Evolutionary conservation across 257 asterid genomes (phyloP), one percentile per base, ranked within the genome.

Genomic region (Lycium barbarum): DNA sequence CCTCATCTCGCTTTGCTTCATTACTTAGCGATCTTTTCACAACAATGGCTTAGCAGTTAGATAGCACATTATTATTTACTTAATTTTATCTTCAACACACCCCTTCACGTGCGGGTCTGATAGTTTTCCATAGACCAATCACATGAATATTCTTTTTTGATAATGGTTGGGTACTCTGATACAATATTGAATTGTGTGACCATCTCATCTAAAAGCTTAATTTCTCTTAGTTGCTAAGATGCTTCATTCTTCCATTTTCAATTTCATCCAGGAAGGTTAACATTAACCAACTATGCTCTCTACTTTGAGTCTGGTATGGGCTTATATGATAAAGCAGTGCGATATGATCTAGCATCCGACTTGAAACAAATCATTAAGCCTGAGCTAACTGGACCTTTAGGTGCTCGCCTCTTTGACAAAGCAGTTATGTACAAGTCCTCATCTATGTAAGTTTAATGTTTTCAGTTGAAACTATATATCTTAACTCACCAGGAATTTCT

Each of bases 371-470:
- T 91, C 81, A 90, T 95, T 89, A 95, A 91, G 90, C 98, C 99
- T 78, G 98, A 95, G 86, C 86, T 95, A 84, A 95, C 99, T 22
- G 98, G 99, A 84, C 99, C 99, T n/a, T 86, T 95, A 88, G 99
- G 99, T 84, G 95, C 97, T 85, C 98, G 98, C 83, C 92, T 95
- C 87, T 95, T 95, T 84, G 99, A 95, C 86, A 95, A 93, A 91
- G 98, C 98, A 68, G 97, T 95, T 87, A 93, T 95, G 99, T 95
- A 95, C 94, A 95, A 94, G 89, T 93, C 98, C 68, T 82, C 91
- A 86, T 88, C 94, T 86, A 87, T 84, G 99, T 95, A 91, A 85
- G 97, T 82, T 90, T 74, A 86, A 92, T 88, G 83, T 67, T 87
- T 61, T 71, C 81, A 79, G 80, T 86, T 80, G 84, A 84, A 62